Evolutionary conservation across 805 yeast species (phyloP), one percentile per base, ranked within the genome.

Genomic region (Cyberlindnera suaveolens): DNA sequence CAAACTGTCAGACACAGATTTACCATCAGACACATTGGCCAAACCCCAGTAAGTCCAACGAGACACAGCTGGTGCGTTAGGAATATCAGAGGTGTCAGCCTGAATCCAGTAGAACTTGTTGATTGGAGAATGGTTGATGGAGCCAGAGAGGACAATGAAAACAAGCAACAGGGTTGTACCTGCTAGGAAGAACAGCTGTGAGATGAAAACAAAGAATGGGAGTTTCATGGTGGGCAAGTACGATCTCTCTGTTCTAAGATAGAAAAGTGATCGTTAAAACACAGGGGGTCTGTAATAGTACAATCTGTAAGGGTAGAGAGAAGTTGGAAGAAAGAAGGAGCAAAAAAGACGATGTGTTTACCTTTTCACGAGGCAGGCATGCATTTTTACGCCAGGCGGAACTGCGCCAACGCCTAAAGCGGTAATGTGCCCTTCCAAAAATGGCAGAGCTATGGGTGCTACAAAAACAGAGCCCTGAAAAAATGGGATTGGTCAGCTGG

Each of bases 1-100:
- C 36, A 72, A 60, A 34, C 56, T 49, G 13, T 46, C 32, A 55
- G 78, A 72, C 5, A 59, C 41, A 45, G 64, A 60, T 45, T 63
- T 71, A 38, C 46, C 42, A 26, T 53, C 53, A 15, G 43, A 46
- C 41, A 68, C 68, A 39, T 67, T 68, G 62, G 87, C 80, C 37
- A 82, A 72, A 52, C 91, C 90, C 91, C 91, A 85, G 68, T 78
- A 83, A 2, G 90, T 82, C 90, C 90, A 85, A 55, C 85, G 78
- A n/a, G 87, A 67, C 39, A 68, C 54, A 31, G 60, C 61, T 18
- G 68, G 61, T 7, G 84, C 82, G 36, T 68, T 61, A 3, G 68
- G 47, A 44, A 82, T 77, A 37, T 59, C 60, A 3, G 78, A 64
- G 39, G 91, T 84, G 57, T 83, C 82, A 39, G 81, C 90, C 60